Conservation (phyloP, 768 basidiomycete species). For the Russula griseocarnosa region DNA sequence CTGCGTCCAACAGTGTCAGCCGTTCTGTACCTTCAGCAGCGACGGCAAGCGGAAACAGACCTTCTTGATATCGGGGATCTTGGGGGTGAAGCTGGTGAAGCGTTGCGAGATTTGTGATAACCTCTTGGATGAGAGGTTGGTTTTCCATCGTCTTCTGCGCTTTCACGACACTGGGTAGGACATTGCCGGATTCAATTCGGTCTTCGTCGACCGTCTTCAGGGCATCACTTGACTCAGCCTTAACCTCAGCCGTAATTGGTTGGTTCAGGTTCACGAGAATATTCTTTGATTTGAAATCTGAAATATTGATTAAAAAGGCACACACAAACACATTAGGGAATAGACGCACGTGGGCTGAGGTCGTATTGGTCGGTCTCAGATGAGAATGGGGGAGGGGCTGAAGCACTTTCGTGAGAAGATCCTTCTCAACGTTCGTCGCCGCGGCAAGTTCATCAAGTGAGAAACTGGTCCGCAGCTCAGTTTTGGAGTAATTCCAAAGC, state of each 20-base stretch:
- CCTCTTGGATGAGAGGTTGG: slow-evolving; percentile 83
- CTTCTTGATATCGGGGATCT: slow-evolving; percentile 97
- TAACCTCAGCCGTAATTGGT: slow-evolving; percentile 92
- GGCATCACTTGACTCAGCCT: slow-evolving; percentile 84
- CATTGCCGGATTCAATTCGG: slow-evolving; percentile 38
- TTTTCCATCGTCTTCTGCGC: slow-evolving; percentile 95
- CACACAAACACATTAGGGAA: background rate
- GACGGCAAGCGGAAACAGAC: slow-evolving; percentile 36
- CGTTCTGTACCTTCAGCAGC: background rate
- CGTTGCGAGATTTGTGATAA: slow-evolving; percentile 85
- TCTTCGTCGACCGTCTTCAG: slow-evolving; percentile 96
- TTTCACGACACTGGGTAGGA: slow-evolving; percentile 75
- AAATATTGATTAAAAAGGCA: slow-evolving; percentile 2
- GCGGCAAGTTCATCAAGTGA: slow-evolving; percentile 72
- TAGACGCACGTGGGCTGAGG: slow-evolving; percentile 67
- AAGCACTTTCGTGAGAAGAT: slow-evolving; percentile 68
- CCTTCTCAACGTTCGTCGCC: slow-evolving; percentile 78
- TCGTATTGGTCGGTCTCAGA: slow-evolving; percentile 86
- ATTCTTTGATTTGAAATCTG: slow-evolving; percentile 91
- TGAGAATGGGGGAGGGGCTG: slow-evolving; percentile 61
- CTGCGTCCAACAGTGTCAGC: slow-evolving; percentile 37
- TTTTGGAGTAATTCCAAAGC: slow-evolving; percentile 98
- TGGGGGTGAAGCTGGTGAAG: slow-evolving; percentile 91
- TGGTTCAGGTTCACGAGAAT: slow-evolving; percentile 87
- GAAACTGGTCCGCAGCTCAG: slow-evolving; percentile 91